Evolutionary conservation across 768 basidiomycete species (phyloP).

Genomic region (Saitozyma podzolica): DNA sequence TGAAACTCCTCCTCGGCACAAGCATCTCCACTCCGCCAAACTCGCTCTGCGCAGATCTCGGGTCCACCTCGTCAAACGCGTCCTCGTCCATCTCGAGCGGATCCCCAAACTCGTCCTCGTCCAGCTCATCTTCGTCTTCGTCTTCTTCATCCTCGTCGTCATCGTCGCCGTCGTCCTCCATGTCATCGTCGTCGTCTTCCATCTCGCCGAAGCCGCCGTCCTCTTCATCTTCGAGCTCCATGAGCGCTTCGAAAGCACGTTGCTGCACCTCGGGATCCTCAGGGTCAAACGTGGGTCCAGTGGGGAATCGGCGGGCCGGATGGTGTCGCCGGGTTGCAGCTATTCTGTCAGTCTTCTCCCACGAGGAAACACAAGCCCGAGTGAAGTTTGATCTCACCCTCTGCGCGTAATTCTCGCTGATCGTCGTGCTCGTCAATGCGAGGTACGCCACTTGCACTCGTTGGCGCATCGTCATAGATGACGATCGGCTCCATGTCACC

Average conservation of each 20-base stretch:
- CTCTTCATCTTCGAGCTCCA: slow-evolving; percentile 14
- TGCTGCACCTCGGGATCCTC: not conserved
- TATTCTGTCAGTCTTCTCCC: too few species aligned
- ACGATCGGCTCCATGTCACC: too few species aligned
- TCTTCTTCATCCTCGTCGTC: slow-evolving; percentile 10
- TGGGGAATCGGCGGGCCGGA: too few species aligned
- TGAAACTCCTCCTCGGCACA: slow-evolving; percentile 65
- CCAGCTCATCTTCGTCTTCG: slow-evolving; percentile 20
- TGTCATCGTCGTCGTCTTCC: slow-evolving; percentile 14
- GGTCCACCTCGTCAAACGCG: slow-evolving; percentile 4
- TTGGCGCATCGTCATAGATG: not conserved
- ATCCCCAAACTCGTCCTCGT: slow-evolving; percentile 10
- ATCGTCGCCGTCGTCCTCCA: slow-evolving; percentile 7
- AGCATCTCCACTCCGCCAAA: slow-evolving; percentile 57
- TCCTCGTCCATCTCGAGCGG: slow-evolving; percentile 17
- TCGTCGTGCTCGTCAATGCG: slow-evolving; percentile 13
- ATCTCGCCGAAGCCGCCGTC: slow-evolving; percentile 7
- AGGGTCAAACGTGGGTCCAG: too few species aligned
- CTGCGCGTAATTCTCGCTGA: slow-evolving; percentile 13
- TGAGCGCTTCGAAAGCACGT: slow-evolving; percentile 6
- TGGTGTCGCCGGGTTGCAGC: too few species aligned
- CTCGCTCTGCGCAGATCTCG: slow-evolving; percentile 19
- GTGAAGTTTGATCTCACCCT: not conserved
- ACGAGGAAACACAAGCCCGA: too few species aligned
- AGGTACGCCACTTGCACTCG: not conserved